Evolutionary conservation across 2,329 filamentous ascomycete species (phyloP).

Genomic region (Verticillium isaacii): DNA sequence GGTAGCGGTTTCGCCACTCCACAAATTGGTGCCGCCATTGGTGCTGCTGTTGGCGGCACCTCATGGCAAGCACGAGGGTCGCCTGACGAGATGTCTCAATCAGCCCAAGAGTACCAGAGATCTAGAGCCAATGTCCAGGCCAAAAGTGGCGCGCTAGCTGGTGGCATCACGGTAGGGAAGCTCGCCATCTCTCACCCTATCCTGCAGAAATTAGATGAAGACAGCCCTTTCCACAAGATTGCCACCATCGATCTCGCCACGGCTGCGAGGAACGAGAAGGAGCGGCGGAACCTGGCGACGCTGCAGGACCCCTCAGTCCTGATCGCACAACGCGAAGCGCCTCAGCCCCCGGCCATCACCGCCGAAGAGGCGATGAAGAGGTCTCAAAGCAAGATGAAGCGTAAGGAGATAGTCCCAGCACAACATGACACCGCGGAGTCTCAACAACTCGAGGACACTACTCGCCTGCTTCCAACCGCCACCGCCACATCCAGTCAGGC

Average conservation of each 20-base stretch:
- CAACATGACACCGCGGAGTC: neutral
- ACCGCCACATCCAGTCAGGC: conserved; percentile 42
- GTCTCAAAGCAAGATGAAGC: conserved; percentile 26
- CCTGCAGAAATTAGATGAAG: conserved; percentile 25
- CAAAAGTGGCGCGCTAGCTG: conserved; percentile 17
- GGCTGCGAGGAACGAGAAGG: conserved; percentile 40
- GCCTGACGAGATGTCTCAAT: neutral
- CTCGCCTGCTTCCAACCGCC: conserved; percentile 14
- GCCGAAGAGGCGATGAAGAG: conserved; percentile 27
- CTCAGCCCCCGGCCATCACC: conserved; percentile 26
- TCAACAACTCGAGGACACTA: conserved; percentile 13
- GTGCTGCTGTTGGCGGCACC: conserved; percentile 31
- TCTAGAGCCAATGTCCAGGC: conserved; percentile 23
- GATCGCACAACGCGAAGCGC: conserved; percentile 29
- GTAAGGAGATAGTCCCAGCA: conserved; percentile 27
- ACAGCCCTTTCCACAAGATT: conserved; percentile 39
- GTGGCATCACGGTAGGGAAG: conserved; percentile 25
- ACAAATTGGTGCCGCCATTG: conserved; percentile 20
- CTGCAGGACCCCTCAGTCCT: conserved; percentile 23
- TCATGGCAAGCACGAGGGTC: conserved; percentile 29
- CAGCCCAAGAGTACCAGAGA: neutral
- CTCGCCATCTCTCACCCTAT: conserved; percentile 47
- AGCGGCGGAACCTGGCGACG: conserved; percentile 30
- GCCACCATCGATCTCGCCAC: conserved; percentile 45
- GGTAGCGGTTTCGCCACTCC: conserved; percentile 10